These are phyloP conservation scores for Tephrocybe sp. DNA, from an alignment of 768 basidiomycete genomes.

Conservation along the genomic window DNA sequence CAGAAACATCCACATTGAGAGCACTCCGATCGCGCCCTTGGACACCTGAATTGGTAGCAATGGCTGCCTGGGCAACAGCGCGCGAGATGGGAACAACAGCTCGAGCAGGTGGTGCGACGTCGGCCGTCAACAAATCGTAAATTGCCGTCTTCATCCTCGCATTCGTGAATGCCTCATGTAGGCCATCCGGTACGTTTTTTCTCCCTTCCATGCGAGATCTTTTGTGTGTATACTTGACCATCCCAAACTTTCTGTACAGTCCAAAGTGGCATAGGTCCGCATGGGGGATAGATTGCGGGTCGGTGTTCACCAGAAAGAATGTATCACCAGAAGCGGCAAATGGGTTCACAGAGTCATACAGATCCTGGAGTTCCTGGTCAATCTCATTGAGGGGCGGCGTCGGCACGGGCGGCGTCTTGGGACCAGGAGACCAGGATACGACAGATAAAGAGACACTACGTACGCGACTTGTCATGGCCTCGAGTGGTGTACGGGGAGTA, in stretches of 20 bases:
- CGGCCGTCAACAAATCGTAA: slow-evolving; percentile 16
- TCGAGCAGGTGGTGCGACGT: slow-evolving; percentile 3
- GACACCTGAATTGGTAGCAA: neutral
- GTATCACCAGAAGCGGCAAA: slow-evolving; percentile 17
- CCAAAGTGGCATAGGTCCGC: slow-evolving; percentile 14
- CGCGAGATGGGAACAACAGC: neutral
- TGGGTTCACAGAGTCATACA: slow-evolving; percentile 19
- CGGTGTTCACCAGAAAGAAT: slow-evolving; percentile 10
- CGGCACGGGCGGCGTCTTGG: slow-evolving; percentile 5
- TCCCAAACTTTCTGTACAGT: slow-evolving; percentile 5
- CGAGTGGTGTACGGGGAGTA: slow-evolving; percentile 20
- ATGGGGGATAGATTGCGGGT: neutral
- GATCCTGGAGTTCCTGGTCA: slow-evolving; percentile 17
- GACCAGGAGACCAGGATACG: slow-evolving; percentile 9
- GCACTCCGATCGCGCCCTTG: neutral
- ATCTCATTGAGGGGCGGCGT: slow-evolving; percentile 11
- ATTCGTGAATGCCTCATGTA: slow-evolving; percentile 5
- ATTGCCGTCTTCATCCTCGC: slow-evolving; percentile 15
- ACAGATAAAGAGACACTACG: slow-evolving; percentile 20
- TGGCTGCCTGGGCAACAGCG: neutral
- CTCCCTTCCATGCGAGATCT: no score
- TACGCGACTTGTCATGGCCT: slow-evolving; percentile 22
- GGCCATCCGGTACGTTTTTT: slow-evolving; percentile 3
- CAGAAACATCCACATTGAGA: no score
- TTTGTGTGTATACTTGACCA: no score